Evolutionary conservation across 140 eudicot genomes (phyloP), one percentile per base, ranked within the genome.

Genomic region (Bidens hawaiensis): DNA sequence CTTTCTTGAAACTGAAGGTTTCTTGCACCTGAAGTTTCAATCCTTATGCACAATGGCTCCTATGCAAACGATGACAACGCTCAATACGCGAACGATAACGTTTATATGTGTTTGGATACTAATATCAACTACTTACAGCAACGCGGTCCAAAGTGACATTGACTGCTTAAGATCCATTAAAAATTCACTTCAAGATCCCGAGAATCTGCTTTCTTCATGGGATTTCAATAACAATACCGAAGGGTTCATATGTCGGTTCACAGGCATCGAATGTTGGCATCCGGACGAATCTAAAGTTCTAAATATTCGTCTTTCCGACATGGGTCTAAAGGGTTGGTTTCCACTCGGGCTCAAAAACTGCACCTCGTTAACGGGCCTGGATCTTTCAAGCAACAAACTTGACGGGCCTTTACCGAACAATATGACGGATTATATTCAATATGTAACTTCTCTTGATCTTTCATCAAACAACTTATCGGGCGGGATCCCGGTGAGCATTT

Each of bases 261-360:
- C 64, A 0, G 97, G 97, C 10, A 26, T 87, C 0, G 88, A 82
- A 0, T 90, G 97, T 69, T 90, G 97, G 97, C 87, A 84, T 63
- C 66, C 75, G 1, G 79, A 78, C 13, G 97, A 90, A 64, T 84
- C 76, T 68, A 82, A 25, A 77, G 89, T 90, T 25, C 36, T 90
- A 42, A 87, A 80, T 58, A 73, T 90, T 48, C 75, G 57, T 0
- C 88, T 90, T 46, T 38, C 84, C 0, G 80, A 72, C 43, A 86
- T 90, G 96, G 83, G 86, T 4, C 80, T 90, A 17, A 76, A 59
- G 56, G 97, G 97, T 11, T 68, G n/a, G 33, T 84, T 90, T 52
- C 94, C 97, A 14, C 57, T 11, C 3, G 96, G 94, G 19, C 53
- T 90, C 33, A 49, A 23, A 10, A 74, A 75, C 69, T 90, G 97